Conservation (phyloP, 2,329 filamentous ascomycete genomes). For the Xylariales sp. region DNA sequence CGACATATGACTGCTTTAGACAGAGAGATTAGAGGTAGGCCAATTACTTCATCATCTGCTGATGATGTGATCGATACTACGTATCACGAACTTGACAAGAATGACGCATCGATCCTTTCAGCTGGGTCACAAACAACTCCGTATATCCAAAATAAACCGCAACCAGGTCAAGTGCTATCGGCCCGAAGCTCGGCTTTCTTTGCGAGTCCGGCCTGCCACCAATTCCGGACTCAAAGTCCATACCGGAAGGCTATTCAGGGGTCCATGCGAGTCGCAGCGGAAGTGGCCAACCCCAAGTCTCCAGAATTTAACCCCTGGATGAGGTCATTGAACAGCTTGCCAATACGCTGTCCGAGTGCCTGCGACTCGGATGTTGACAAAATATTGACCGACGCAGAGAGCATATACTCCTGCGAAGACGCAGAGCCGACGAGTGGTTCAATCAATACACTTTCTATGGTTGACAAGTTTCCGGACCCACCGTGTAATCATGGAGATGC, state of each 20-base stretch:
- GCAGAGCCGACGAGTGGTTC: slow-evolving; percentile 13
- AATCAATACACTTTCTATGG: slow-evolving; percentile 10
- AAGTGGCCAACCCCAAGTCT: slow-evolving; percentile 18
- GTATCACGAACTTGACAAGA: too few relatives aligned
- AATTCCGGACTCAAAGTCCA: slow-evolving; percentile 51
- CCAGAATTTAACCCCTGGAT: slow-evolving; percentile 33
- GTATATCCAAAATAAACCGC: too few relatives aligned
- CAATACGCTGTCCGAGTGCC: slow-evolving; percentile 34
- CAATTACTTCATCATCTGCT: too few relatives aligned
- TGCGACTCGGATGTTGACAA: slow-evolving; percentile 34
- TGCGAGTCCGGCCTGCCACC: slow-evolving; percentile 44
- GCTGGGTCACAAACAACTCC: slow-evolving; percentile 17
- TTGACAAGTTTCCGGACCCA: slow-evolving; percentile 14
- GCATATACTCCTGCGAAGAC: slow-evolving; percentile 41
- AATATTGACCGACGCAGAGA: slow-evolving; percentile 39
- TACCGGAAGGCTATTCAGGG: slow-evolving; percentile 48
- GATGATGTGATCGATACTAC: too few relatives aligned
- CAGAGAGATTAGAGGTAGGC: too few relatives aligned
- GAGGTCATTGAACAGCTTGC: slow-evolving; percentile 37
- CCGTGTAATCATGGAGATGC: slow-evolving; percentile 25
- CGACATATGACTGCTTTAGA: too few relatives aligned
- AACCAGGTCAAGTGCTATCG: slow-evolving; percentile 26
- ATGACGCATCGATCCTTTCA: neutral
- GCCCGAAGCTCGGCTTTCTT: slow-evolving; percentile 46
- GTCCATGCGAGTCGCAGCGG: slow-evolving; percentile 36